These are phyloP conservation scores for Trichoderma asperelloides DNA, from an alignment of 495 filamentous ascomycete genomes.

Conservation along the genomic window DNA sequence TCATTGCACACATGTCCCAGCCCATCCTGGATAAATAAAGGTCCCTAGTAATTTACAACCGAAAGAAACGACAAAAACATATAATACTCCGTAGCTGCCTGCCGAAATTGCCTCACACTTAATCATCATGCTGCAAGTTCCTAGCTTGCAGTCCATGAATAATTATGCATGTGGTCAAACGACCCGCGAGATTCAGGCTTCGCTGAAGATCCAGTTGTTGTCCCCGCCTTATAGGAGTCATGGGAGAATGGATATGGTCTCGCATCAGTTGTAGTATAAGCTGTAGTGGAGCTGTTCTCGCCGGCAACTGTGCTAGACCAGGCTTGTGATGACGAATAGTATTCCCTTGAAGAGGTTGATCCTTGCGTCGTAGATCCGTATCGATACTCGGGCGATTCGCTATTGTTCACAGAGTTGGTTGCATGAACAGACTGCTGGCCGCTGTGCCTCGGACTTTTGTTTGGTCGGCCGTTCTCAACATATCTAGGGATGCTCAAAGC, in stretches of 20 bases:
- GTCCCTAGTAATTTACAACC: background rate
- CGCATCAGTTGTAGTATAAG: conserved; percentile 28
- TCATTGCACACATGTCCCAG: background rate
- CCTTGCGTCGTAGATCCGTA: conserved; percentile 33
- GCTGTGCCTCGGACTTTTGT: conserved; percentile 45
- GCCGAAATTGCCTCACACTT: background rate
- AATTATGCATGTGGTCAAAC: conserved; percentile 22
- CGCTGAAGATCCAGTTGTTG: conserved; percentile 11
- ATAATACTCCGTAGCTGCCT: background rate
- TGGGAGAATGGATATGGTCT: conserved; percentile 32
- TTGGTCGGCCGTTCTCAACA: conserved; percentile 42
- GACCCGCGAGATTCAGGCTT: conserved; percentile 15
- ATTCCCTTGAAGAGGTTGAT: conserved; percentile 28
- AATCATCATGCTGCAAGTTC: background rate
- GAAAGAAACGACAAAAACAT: background rate
- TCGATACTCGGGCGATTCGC: conserved; percentile 38
- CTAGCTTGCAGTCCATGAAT: conserved; percentile 14
- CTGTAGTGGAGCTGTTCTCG: conserved; percentile 24
- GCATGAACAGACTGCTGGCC: conserved; percentile 37
- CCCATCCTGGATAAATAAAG: background rate
- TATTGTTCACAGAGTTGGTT: conserved; percentile 33
- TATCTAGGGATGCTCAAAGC: conserved; percentile 36
- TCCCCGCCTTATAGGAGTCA: conserved; percentile 20
- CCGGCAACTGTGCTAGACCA: conserved; percentile 35
- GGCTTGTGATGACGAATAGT: conserved; percentile 35